Evolutionary conservation across 2,329 filamentous ascomycete genomes (phyloP), one percentile per base, ranked within the genome.

Genomic region (Aspergillus sp.): DNA sequence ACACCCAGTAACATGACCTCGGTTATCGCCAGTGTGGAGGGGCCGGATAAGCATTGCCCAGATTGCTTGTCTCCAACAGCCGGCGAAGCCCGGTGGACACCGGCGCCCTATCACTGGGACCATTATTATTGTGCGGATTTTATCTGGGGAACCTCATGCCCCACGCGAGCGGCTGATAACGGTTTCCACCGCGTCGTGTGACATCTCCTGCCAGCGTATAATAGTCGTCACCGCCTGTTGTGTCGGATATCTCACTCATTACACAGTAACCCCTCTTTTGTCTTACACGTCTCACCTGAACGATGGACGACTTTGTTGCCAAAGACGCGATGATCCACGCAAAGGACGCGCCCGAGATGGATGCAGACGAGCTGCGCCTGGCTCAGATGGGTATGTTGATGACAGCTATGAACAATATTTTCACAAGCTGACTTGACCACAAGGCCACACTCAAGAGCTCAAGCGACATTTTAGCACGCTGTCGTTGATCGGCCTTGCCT

Each of bases 391-490:
- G 59, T 60, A 56, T 31, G 53, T 41, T 15, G 9, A 15, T 41
- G 9, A 41, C 5, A 11, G 13, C 13, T 41, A 5, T 13, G 34
- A 41, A 11, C 1, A 15, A 1, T 13, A 41, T 41, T 38, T 8
- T 13, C 15, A 11, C 9, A 41, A 41, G 13, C 46, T 54, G 15
- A 50, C 7, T 7, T 25, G 9, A 25, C 22, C 13, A 7, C 7
- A 7, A 60, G 58, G 55, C 25, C 60, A 62, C 15, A 58, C 22
- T 1, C 60, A 62, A 22, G 45, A 62, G 30, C 60, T 62, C 13
- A 47, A 57, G 45, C 55, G 60, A 4, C 55, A 62, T 28, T 62
- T 62, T 31, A 59, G 50, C 50, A 58, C 47, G 7, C 46, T 62
- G 22, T 62, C 60, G 13, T 38, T 62, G 41, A 59, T 54, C 46